Base-by-base conservation (phyloP, 805 yeast species). In the Ogataea allantospora region DNA sequence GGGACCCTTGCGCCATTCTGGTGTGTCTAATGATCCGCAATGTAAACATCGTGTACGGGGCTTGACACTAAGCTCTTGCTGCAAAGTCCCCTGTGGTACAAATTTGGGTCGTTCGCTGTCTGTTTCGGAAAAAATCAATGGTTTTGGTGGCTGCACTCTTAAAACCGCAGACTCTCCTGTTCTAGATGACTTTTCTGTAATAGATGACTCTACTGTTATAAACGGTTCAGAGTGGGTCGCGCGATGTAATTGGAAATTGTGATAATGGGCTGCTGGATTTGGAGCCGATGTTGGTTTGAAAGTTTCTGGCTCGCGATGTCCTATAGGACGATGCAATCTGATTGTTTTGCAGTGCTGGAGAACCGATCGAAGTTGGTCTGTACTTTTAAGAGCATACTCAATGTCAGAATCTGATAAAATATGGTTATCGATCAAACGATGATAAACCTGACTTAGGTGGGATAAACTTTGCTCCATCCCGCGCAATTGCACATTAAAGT, bases 1-100 rank as follows among this genome's bases (percentile, higher is more conserved):
- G 1, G 96, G 96, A 0, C 96, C 97, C 44, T 83, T 70, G 55
- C 97, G 71, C 97, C 97, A 88, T 60, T 89, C 96, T 0, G 96
- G 96, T 0, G 95, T 85, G 31, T 77, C 78, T 19, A 68, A 68
- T 2, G 81, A 76, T 0, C 81, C 80, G 63, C 96, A 88, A 50
- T 88, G 95, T 23, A 65, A 54, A 51, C 91, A 83, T 7, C 57
- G 45, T 6, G 53, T 43, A 27, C 55, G 56, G 5, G 56, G 53
- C 35, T 51, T 57, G 10, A 54, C 37, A 31, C 68, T 60, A 14
- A 66, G 50, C 15, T 63, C 70, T 26, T 59, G 60, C 23, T 63
- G 65, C 12, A 66, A 40, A 4, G 56, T 55, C 2, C 67, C 68
- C 25, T 58, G 65, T 0, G 61, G 59, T 10, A 37, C 51, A 35